These are phyloP conservation scores for Aureobasidium musti DNA, from an alignment of 2,329 filamentous ascomycete genomes.

Conservation along the genomic window DNA sequence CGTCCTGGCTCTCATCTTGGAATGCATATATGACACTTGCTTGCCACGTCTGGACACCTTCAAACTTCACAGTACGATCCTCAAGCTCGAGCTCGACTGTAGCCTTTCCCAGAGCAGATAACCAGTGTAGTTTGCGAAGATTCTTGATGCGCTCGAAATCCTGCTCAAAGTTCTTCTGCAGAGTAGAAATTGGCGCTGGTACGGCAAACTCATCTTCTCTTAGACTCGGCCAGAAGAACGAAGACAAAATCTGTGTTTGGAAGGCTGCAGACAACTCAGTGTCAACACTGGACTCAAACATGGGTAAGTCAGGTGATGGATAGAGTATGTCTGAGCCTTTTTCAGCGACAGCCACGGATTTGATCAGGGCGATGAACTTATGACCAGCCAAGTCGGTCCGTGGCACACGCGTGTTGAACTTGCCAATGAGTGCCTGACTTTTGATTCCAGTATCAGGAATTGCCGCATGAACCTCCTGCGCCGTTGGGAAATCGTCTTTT, in stretches of 20 bases:
- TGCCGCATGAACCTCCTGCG: conserved; percentile 40
- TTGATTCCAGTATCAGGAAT: conserved; percentile 44
- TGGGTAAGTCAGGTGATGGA: conserved; percentile 69
- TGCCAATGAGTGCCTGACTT: conserved; percentile 36
- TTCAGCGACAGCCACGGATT: conserved; percentile 24
- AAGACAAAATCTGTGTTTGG: conserved; percentile 83
- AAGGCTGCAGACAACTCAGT: conserved; percentile 46
- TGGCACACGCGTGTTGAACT: conserved; percentile 21
- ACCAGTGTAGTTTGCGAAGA: conserved; percentile 84
- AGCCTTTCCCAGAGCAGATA: conserved; percentile 77
- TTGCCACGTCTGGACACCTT: conserved; percentile 79
- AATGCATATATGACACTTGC: conserved; percentile 88
- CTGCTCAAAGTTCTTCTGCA: conserved; percentile 70
- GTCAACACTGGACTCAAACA: conserved; percentile 44
- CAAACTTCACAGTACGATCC: conserved; percentile 70
- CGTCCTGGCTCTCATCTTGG: conserved; percentile 47
- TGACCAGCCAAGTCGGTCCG: not conserved
- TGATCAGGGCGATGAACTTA: conserved; percentile 24
- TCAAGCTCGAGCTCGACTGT: conserved; percentile 78
- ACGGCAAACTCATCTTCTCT: conserved; percentile 68
- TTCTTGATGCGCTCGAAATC: conserved; percentile 80
- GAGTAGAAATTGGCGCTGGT: conserved; percentile 58
- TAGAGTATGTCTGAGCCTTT: not conserved
- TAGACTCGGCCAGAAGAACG: conserved; percentile 89
- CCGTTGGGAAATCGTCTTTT: conserved; percentile 37